phyloP scores from a whole-genome alignment of 108 stramenopile species.

The Skeletonema marinoi region DNA sequence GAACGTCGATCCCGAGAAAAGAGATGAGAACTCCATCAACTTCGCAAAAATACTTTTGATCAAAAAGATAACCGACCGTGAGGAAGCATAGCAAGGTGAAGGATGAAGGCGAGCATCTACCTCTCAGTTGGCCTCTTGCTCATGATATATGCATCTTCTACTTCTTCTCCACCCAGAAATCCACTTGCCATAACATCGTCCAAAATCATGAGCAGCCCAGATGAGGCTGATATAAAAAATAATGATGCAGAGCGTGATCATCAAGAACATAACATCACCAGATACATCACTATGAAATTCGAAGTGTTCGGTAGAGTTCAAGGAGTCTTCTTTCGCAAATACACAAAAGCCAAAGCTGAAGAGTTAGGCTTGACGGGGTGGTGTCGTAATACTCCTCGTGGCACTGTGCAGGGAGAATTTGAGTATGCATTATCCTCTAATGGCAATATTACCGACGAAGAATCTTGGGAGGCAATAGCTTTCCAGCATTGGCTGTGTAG shows the following conservation, averaged over 20 bases:
- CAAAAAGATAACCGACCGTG: too few species aligned
- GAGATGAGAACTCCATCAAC: too few species aligned
- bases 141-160: not conserved
- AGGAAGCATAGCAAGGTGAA: too few species aligned
- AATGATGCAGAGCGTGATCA: too few species aligned
- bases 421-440: not conserved
- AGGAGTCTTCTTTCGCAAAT: conserved; percentile 20
- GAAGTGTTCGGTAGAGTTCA: conserved; percentile 15
- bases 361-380: conserved; percentile 14
- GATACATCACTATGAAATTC: conserved; percentile 7
- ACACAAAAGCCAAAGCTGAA: conserved; percentile 5
- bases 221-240: too few species aligned
- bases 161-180: not conserved
- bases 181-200: not conserved
- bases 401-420: conserved; percentile 10
- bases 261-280: not conserved
- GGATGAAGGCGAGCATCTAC: not conserved
- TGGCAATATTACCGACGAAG: not conserved
- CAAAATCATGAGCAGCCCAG: too few species aligned
- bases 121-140: not conserved
- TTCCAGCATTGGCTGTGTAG: conserved; percentile 9
- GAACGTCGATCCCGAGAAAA: too few species aligned
- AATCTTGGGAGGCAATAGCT: not conserved
- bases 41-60: too few species aligned
- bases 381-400: conserved; percentile 11